A percentile compares a stretch with the other conserved stretches of the same genome.
phyloP scores from a whole-genome alignment of 768 basidiomycete genomes.

The Scleroderma citrinum region DNA sequence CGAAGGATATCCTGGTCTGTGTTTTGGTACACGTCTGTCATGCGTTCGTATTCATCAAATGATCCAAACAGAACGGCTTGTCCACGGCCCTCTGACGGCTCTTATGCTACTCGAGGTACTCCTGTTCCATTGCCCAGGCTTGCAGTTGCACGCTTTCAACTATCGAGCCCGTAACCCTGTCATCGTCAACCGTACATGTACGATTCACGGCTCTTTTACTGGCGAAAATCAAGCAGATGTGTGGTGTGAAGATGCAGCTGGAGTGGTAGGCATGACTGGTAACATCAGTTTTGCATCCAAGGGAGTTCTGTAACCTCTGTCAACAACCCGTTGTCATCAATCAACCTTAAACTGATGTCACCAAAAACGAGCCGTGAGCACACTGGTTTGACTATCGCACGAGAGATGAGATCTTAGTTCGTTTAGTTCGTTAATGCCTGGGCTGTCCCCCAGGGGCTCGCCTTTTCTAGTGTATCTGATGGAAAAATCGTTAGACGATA shows the following conservation, averaged over 20 bases:
- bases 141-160: conserved; percentile 47
- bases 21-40: not conserved
- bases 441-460: too few relatives aligned
- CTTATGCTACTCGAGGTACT: conserved; percentile 68
- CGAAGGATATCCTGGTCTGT: conserved; percentile 68
- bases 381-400: too few relatives aligned
- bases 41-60: not conserved
- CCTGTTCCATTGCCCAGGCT: conserved; percentile 42
- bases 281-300: conserved; percentile 27
- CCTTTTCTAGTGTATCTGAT: too few relatives aligned
- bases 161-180: conserved; percentile 68
- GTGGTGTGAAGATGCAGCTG: conserved; percentile 55
- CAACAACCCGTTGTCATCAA: conserved; percentile 14
- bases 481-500: too few relatives aligned
- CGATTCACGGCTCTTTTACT: conserved; percentile 41
- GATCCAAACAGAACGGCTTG: conserved; percentile 56
- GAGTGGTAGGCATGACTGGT: conserved; percentile 66
- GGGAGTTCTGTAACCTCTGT: conserved; percentile 31
- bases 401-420: too few relatives aligned
- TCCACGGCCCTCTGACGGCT: conserved; percentile 80
- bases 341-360: too few relatives aligned
- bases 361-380: too few relatives aligned
- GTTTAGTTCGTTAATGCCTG: too few relatives aligned
- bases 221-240: conserved; percentile 36
- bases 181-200: conserved; percentile 44